A percentile compares a stretch with the other conserved stretches of the same genome.
phyloP scores from a whole-genome alignment of 805 yeast genomes.

The Starmera caribaea region DNA sequence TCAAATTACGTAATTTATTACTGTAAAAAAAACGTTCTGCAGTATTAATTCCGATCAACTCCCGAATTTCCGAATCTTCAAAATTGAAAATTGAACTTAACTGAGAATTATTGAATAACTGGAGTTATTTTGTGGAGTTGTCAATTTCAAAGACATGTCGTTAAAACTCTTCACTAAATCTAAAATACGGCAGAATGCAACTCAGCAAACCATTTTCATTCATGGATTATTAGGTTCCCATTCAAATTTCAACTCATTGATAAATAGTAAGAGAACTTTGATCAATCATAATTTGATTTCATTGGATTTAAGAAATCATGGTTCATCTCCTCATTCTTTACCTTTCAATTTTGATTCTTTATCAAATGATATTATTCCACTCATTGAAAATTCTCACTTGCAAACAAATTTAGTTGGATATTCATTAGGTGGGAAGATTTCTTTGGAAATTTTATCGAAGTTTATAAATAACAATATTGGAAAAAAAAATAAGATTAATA shows the following conservation, averaged over 20 bases:
- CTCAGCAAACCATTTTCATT: constrained; percentile 28
- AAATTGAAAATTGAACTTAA: not conserved
- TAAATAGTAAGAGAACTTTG: constrained; percentile 22
- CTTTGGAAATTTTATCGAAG: constrained; percentile 25
- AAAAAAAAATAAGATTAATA: constrained; percentile 23
- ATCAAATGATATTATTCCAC: constrained; percentile 32
- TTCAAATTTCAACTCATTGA: constrained; percentile 28
- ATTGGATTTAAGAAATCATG: constrained; percentile 45
- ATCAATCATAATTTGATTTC: constrained; percentile 28
- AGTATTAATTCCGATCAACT: not conserved
- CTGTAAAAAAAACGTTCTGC: too few relatives aligned
- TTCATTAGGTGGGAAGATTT: constrained; percentile 49
- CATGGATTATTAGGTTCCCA: constrained; percentile 46
- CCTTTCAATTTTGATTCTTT: constrained; percentile 35
- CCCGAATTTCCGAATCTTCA: not conserved
- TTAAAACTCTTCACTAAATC: constrained; percentile 1
- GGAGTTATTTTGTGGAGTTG: not conserved
- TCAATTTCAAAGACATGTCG: not conserved
- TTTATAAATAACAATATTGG: constrained; percentile 19
- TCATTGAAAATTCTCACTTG: constrained; percentile 20
- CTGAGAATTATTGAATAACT: not conserved
- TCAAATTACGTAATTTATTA: too few relatives aligned
- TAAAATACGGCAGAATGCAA: constrained; percentile 1
- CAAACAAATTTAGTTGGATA: constrained; percentile 32
- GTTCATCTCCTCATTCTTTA: constrained; percentile 31